Evolutionary conservation across 108 stramenopile genomes (phyloP).

Genomic region (Mediolabrus comicus): DNA sequence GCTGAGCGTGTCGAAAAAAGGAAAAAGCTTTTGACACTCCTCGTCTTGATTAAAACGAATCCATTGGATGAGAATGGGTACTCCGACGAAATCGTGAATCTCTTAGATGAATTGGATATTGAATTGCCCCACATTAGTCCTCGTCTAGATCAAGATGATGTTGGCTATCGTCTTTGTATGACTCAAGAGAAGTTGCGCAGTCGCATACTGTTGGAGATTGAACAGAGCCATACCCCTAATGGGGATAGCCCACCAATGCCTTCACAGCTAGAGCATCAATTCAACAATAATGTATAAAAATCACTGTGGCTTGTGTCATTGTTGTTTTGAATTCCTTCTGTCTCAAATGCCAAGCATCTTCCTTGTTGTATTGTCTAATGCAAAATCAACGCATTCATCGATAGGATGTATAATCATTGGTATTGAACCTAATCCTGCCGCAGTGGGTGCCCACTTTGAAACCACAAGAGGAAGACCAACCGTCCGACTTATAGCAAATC

Average conservation of each 20-base stretch:
- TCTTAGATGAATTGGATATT: conserved; percentile 20
- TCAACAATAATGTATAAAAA: neutral
- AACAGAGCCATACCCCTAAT: conserved; percentile 15
- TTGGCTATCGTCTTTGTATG: conserved; percentile 12
- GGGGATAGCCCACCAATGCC: neutral
- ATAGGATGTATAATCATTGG: conserved; percentile 79
- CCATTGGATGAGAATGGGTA: conserved; percentile 28
- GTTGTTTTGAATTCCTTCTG: neutral
- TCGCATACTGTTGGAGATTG: conserved; percentile 19
- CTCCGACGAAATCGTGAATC: conserved; percentile 17
- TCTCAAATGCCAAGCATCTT: conserved; percentile 8
- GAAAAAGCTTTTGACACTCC: conserved; percentile 9
- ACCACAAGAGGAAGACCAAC: conserved; percentile 53
- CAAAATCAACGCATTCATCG: conserved; percentile 62
- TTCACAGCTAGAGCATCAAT: neutral
- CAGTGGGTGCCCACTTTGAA: conserved; percentile 73
- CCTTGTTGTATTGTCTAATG: conserved; percentile 67
- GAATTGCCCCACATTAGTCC: neutral
- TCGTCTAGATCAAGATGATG: conserved; percentile 6
- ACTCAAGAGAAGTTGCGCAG: conserved; percentile 22
- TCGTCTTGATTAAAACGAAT: conserved; percentile 9
- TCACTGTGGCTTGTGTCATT: neutral
- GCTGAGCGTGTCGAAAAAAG: conserved; percentile 5
- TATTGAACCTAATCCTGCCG: conserved; percentile 60
- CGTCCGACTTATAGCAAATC: conserved; percentile 56